phyloP scores from a whole-genome alignment of 768 basidiomycete genomes.

The Boletellus emodensis region DNA sequence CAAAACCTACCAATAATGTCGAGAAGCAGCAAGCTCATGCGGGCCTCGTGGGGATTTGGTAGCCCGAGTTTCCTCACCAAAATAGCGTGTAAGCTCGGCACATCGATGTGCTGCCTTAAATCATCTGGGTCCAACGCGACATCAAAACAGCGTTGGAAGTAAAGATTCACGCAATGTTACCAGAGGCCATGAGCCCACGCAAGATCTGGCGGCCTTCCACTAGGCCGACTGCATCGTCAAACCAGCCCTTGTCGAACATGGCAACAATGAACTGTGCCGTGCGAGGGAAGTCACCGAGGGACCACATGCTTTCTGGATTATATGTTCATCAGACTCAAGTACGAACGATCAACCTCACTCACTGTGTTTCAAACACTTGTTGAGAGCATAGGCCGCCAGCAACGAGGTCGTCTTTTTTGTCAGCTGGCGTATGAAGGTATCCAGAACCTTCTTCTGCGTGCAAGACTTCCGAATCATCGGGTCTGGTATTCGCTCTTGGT shows the following conservation, averaged over 20 bases:
- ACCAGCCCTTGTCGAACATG: constrained; percentile 19
- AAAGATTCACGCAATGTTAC: too few species aligned
- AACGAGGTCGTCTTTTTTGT: constrained; percentile 9
- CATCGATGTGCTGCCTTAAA: constrained; percentile 7
- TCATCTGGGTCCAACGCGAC: constrained; percentile 2
- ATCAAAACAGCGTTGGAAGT: too few species aligned
- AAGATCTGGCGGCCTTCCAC: constrained; percentile 1
- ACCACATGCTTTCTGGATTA: constrained; percentile 12
- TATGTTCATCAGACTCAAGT: not conserved
- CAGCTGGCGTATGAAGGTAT: constrained; percentile 13
- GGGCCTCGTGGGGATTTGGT: constrained; percentile 9
- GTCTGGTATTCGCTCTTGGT: not conserved
- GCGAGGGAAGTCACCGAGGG: constrained; percentile 2
- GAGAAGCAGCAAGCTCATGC: constrained; percentile 18
- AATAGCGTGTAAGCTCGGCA: constrained; percentile 11
- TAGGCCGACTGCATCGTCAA: constrained; percentile 20
- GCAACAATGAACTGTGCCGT: constrained; percentile 8
- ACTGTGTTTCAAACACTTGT: constrained; percentile 14
- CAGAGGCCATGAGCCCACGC: not conserved
- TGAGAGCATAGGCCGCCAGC: constrained; percentile 20
- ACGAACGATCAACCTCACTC: not conserved
- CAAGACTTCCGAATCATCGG: not conserved
- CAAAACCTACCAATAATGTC: constrained; percentile 18
- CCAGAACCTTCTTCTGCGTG: not conserved
- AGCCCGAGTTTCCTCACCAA: constrained; percentile 10